Percentiles rank a stretch among this genome's conserved stretches.
Evolutionary conservation across 163 green algal species (phyloP).

Genomic region (Smithsoniella earleae): DNA sequence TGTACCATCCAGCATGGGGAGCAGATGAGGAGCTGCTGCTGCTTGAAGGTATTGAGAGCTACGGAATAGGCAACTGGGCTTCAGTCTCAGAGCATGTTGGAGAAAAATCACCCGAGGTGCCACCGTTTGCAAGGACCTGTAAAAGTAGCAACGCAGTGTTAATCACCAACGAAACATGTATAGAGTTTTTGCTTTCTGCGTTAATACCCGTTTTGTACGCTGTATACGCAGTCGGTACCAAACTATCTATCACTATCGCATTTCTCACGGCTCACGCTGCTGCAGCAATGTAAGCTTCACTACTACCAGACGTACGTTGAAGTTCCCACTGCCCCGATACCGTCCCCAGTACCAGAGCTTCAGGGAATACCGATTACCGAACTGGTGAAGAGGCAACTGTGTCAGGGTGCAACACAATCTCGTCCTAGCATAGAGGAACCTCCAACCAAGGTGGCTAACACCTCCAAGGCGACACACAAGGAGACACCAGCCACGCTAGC

Average conservation of each 20-base stretch:
- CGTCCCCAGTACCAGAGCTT: slow-evolving; percentile 47
- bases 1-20: slow-evolving; percentile 84
- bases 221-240: not conserved
- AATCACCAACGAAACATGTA: not conserved
- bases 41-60: slow-evolving; percentile 80
- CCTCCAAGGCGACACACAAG: too few relatives aligned
- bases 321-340: slow-evolving; percentile 55
- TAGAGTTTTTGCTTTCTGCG: not conserved
- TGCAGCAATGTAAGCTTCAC: slow-evolving; percentile 45
- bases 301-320: slow-evolving; percentile 79
- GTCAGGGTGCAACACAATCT: not conserved
- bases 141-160: not conserved
- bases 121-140: slow-evolving; percentile 39
- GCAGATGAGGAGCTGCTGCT: slow-evolving; percentile 93
- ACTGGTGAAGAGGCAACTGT: not conserved
- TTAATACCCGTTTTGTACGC: not conserved
- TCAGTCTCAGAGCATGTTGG: slow-evolving; percentile 78
- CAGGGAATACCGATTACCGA: slow-evolving; percentile 35
- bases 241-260: too few relatives aligned
- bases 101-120: slow-evolving; percentile 55
- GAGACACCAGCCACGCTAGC: too few relatives aligned
- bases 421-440: not conserved
- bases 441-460: not conserved
- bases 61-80: slow-evolving; percentile 82
- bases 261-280: not conserved